phyloP scores from a whole-genome alignment of 192 early-diverging fungal species.

The Irineochytrium annulatum region DNA sequence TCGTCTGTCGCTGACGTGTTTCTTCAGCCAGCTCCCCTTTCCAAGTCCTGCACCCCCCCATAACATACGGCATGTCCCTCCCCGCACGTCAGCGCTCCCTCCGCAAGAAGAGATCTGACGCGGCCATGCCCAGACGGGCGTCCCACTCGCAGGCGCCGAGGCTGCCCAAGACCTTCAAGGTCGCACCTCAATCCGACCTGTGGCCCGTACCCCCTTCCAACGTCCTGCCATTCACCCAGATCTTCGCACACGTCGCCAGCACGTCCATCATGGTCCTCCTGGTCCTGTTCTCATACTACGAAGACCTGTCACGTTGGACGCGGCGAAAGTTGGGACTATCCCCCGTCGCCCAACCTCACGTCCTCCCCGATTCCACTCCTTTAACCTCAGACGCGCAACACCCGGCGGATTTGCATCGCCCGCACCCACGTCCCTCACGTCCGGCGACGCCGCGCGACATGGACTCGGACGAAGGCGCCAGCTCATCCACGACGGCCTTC shows the following conservation, averaged over 20 bases:
- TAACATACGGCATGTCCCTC: too few relatives aligned
- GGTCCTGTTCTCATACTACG: constrained; percentile 13
- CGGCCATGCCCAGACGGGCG: too few relatives aligned
- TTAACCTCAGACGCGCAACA: not conserved
- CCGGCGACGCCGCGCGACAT: not conserved
- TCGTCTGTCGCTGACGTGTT: too few relatives aligned
- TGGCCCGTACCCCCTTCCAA: not conserved
- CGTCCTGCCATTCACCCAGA: constrained; percentile 13
- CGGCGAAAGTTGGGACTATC: not conserved
- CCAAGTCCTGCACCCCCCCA: too few relatives aligned
- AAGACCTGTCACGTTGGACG: constrained; percentile 1
- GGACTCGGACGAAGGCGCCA: not conserved
- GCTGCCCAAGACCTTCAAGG: too few relatives aligned
- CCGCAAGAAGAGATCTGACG: too few relatives aligned
- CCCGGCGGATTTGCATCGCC: not conserved
- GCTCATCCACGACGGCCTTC: constrained; percentile 6
- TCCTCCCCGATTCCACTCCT: not conserved
- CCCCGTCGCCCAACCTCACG: not conserved
- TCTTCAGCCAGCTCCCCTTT: too few relatives aligned
- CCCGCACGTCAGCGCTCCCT: too few relatives aligned
- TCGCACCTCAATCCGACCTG: too few relatives aligned
- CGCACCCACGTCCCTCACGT: not conserved
- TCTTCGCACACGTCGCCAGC: constrained; percentile 14
- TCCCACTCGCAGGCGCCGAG: too few relatives aligned
- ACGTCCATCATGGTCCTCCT: constrained; percentile 16